Evolutionary conservation across 805 yeast species (phyloP).

Genomic region (Saccharomycopsis javanensis): DNA sequence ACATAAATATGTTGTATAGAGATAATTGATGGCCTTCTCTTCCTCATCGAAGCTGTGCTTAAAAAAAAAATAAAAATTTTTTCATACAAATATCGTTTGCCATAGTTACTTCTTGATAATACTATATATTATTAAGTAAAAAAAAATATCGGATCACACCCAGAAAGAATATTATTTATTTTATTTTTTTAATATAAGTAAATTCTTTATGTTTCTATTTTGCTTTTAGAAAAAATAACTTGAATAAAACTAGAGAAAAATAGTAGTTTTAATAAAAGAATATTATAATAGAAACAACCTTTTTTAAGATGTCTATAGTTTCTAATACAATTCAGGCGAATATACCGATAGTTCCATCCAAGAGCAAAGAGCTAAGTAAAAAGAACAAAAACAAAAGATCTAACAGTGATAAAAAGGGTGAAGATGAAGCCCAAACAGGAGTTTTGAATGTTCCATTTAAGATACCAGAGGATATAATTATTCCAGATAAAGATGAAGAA

Average conservation of each 20-base stretch:
- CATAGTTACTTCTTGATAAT: no score
- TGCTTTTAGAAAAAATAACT: background rate
- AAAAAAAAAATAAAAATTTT: background rate
- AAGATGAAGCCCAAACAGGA: background rate
- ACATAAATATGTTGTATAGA: background rate
- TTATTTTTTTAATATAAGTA: no score
- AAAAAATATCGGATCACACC: background rate
- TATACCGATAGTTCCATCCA: background rate
- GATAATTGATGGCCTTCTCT: background rate
- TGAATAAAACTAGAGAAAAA: no score
- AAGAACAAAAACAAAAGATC: background rate
- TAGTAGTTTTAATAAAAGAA: no score
- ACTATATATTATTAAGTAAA: no score
- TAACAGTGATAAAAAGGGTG: background rate
- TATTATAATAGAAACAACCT: background rate
- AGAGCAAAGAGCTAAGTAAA: background rate
- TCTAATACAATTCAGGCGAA: background rate
- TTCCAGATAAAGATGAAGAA: slow-evolving; percentile 75
- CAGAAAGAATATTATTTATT: background rate
- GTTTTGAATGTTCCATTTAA: background rate
- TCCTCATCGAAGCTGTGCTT: background rate
- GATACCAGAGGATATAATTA: slow-evolving; percentile 18
- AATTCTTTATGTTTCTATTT: no score
- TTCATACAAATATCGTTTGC: background rate
- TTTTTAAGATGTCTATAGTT: background rate